A percentile compares a stretch with the other conserved stretches of the same genome.
Evolutionary conservation across 2,329 filamentous ascomycete species (phyloP).

Genomic region (Phaeosphaeriaceae sp.): DNA sequence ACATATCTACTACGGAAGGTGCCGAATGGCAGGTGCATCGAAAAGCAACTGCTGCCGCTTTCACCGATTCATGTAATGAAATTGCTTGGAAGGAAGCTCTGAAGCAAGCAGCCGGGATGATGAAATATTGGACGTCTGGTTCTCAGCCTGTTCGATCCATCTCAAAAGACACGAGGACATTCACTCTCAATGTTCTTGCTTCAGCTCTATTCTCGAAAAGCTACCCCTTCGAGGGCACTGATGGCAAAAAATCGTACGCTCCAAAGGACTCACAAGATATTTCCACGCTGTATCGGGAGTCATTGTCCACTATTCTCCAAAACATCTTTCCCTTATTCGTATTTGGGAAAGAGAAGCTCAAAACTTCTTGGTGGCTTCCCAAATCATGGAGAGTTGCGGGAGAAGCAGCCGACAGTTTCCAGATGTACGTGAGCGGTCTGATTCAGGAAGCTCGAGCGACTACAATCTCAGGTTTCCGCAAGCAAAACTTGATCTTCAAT

Average conservation of each 20-base stretch:
- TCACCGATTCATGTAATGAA: conserved; percentile 34
- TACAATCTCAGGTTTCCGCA: background rate
- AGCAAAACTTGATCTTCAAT: conserved; percentile 7
- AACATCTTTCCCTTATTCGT: conserved; percentile 17
- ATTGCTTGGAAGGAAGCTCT: conserved; percentile 29
- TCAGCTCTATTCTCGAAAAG: conserved; percentile 14
- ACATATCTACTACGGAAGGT: conserved; percentile 25
- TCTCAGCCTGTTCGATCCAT: conserved; percentile 4
- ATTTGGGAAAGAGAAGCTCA: conserved; percentile 11
- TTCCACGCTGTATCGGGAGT: conserved; percentile 14
- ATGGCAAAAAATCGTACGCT: background rate
- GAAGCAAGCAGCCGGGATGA: conserved; percentile 17
- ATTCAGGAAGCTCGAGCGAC: conserved; percentile 9
- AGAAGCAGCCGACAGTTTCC: conserved; percentile 12
- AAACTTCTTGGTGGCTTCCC: conserved; percentile 16
- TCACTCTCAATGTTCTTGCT: conserved; percentile 22
- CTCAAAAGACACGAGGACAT: conserved; percentile 11
- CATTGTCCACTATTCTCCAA: conserved; percentile 11
- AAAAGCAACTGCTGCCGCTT: conserved; percentile 26
- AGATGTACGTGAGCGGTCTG: conserved; percentile 8
- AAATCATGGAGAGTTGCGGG: conserved; percentile 12
- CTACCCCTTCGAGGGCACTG: conserved; percentile 7
- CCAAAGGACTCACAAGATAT: background rate
- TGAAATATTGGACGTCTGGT: conserved; percentile 20
- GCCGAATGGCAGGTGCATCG: conserved; percentile 33